These are phyloP conservation scores for Streptanthus diversifolius DNA, from an alignment of 345 rosid genomes.

Conservation along the genomic window DNA sequence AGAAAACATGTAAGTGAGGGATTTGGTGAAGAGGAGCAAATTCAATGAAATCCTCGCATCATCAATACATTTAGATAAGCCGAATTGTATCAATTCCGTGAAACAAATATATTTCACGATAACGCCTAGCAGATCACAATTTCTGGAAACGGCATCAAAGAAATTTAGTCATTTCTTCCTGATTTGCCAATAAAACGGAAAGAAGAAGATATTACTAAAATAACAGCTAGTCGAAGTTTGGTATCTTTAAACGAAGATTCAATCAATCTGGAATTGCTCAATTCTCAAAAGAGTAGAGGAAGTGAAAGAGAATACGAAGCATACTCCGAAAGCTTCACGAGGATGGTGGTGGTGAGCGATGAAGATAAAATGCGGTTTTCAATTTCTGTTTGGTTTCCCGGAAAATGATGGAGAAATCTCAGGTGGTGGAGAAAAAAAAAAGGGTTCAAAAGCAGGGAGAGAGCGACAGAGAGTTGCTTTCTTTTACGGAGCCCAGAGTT, in stretches of 20 bases:
- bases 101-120: not conserved
- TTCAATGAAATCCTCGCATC: not conserved
- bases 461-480: slow-evolving; percentile 8
- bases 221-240: not conserved
- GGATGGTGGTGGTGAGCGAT: not conserved
- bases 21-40: not conserved
- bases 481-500: slow-evolving; percentile 21
- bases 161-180: not conserved
- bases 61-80: not conserved
- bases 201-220: not conserved
- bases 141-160: not conserved
- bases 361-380: not conserved
- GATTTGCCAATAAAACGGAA: slow-evolving; percentile 4
- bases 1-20: not conserved
- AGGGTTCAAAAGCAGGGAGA: not conserved
- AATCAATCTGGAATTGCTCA: not conserved
- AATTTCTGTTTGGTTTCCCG: not conserved
- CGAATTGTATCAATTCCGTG: not conserved
- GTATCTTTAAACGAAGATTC: not conserved
- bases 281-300: not conserved
- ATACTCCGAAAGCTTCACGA: slow-evolving; percentile 11
- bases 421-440: not conserved
- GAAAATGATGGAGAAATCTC: not conserved
- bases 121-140: not conserved
- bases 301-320: not conserved